Base-by-base conservation (phyloP, 768 basidiomycete genomes). In the Leccinum rimulosum region DNA sequence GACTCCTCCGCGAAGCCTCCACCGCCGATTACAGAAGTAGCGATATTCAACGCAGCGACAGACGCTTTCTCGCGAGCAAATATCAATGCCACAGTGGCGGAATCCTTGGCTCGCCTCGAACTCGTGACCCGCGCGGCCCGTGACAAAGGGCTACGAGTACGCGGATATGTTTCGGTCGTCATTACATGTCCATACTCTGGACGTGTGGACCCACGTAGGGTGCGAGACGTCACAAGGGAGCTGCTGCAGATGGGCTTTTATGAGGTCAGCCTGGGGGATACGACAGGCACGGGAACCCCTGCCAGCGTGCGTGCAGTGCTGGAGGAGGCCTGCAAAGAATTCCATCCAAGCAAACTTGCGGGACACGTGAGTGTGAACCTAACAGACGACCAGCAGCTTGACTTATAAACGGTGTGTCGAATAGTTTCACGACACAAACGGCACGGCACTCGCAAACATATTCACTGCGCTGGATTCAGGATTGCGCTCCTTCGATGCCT, bases 241-340 rank as follows among this genome's bases (percentile, higher is more conserved):
- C 70, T 98, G 36, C 60, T 85, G 5, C 86, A 92, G 59, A 95
- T 96, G 91, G 95, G 95, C 0, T 95, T 92, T 70, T 96, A 96
- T 71, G 91, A 98, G 72, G 84, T 95, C 54, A 91, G 89, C 65
- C 75, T 98, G 22, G 94, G 93, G 0, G 96, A 98, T 70, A 98
- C 95, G 4, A 90, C 92, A 2, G 95, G 96, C 0, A 84, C 85
- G 51, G 95, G 90, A 2, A 89, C 86, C 50, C 93, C 94, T 0
- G 74, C 77, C 22, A 82, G 83, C 38, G 82, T 95, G 38, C 73
- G 78, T 6, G 76, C 79, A 61, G 83, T 97, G 77, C 75, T 97
- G 50, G 83, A 86, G 59, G 85, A 84, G 50, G 87, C 93, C 14
- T 80, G 81, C 70, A 82, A 81, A 64, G 74, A 76, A 36, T 77